phyloP scores from a whole-genome alignment of 73 alveolate species.

The Tetrahymena thermophila region DNA sequence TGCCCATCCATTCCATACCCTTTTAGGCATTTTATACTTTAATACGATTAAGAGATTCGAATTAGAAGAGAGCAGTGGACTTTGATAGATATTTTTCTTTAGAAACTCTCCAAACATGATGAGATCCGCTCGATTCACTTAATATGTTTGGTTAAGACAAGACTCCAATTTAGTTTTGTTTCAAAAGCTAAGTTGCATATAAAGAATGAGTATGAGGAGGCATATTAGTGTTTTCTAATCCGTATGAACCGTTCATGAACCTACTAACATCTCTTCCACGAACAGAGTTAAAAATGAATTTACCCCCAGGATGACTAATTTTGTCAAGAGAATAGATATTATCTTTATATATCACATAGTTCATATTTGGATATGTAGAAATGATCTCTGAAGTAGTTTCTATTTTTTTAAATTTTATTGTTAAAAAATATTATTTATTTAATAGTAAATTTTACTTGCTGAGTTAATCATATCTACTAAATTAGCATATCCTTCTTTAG shows the following conservation, averaged over 20 bases:
- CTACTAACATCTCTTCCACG: slow-evolving; percentile 52
- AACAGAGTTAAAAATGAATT: slow-evolving; percentile 33
- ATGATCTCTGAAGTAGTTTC: not conserved
- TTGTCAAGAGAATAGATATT: not conserved
- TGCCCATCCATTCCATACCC: not conserved
- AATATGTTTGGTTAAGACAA: not conserved
- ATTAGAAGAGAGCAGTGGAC: not conserved
- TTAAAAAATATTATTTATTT: not conserved
- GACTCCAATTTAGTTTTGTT: not conserved
- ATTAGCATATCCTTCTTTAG: not conserved
- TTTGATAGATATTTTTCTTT: not conserved
- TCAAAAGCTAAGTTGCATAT: not conserved
- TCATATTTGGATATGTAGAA: not conserved
- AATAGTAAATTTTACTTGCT: not conserved
- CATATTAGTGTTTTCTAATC: slow-evolving; percentile 16
- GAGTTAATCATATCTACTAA: not conserved
- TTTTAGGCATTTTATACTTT: not conserved
- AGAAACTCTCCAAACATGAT: not conserved
- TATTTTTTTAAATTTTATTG: not conserved
- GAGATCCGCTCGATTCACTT: not conserved
- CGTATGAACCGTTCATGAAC: slow-evolving; percentile 49
- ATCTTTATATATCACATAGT: not conserved
- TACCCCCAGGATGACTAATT: slow-evolving; percentile 52
- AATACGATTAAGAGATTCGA: not conserved
- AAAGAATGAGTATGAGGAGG: not conserved